Evolutionary conservation across 2,329 filamentous ascomycete genomes (phyloP).

Genomic region (Tolypocladium endophyticum): DNA sequence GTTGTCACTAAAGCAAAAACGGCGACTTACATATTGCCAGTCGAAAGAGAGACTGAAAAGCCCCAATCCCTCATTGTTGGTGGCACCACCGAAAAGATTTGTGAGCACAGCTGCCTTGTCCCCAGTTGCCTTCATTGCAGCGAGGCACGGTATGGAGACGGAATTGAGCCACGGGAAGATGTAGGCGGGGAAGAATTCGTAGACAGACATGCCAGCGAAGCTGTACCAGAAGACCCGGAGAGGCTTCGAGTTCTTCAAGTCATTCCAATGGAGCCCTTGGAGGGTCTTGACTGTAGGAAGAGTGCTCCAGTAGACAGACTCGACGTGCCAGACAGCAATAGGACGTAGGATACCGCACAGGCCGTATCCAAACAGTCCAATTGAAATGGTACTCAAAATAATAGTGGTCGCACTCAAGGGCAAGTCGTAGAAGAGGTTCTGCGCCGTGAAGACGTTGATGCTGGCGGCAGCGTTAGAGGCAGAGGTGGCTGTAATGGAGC

Average conservation of each 20-base stretch:
- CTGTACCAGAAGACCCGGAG: constrained; percentile 41
- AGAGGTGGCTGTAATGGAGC: constrained; percentile 41
- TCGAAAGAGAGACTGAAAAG: background rate
- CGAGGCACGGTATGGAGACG: constrained; percentile 42
- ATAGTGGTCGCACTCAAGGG: background rate
- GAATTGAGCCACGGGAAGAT: constrained; percentile 45
- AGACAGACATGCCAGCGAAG: constrained; percentile 35
- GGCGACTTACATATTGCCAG: background rate
- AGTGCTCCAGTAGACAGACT: constrained; percentile 45
- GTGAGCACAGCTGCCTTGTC: background rate
- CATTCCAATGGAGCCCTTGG: constrained; percentile 43
- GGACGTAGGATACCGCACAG: constrained; percentile 42
- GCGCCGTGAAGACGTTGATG: background rate
- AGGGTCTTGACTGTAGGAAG: constrained; percentile 42
- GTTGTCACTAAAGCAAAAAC: background rate
- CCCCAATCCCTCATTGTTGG: background rate
- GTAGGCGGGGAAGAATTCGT: constrained; percentile 44
- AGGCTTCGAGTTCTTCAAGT: constrained; percentile 37
- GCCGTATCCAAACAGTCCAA: constrained; percentile 45
- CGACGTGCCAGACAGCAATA: constrained; percentile 43
- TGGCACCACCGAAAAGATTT: background rate
- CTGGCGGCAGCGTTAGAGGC: constrained; percentile 32
- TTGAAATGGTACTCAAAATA: constrained; percentile 27
- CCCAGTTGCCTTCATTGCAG: constrained; percentile 25
- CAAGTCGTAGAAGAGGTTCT: background rate